Percentiles rank a stretch among this genome's conserved stretches.
phyloP scores from a whole-genome alignment of 345 rosid genomes.

The Eucalyptus camaldulensis region DNA sequence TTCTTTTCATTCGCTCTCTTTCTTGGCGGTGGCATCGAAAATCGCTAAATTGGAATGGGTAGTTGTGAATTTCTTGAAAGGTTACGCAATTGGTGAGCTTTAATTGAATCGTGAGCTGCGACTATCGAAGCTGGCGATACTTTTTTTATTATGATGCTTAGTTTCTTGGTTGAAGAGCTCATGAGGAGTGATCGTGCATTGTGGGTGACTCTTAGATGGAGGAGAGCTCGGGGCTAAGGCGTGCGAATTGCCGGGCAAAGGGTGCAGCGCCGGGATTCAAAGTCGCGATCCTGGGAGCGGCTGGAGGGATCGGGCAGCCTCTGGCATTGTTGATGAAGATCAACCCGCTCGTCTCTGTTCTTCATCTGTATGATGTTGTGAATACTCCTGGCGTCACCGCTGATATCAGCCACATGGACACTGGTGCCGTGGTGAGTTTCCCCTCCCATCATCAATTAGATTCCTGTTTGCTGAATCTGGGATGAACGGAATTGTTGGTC shows the following conservation, averaged over 20 bases:
- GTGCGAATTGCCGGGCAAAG: constrained; percentile 66
- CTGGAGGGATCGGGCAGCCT: constrained; percentile 98
- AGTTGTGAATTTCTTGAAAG: not conserved
- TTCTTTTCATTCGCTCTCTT: not conserved
- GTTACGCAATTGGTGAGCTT: not conserved
- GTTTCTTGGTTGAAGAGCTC: not conserved
- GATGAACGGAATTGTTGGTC: not conserved
- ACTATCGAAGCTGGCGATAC: not conserved
- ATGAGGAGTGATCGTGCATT: not conserved
- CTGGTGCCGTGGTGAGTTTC: constrained; percentile 68
- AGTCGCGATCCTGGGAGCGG: constrained; percentile 91
- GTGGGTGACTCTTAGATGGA: constrained; percentile 12
- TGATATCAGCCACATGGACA: constrained; percentile 97
- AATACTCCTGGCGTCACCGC: constrained; percentile 93
- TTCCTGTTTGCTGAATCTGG: not conserved
- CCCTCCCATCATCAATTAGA: not conserved
- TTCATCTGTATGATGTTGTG: constrained; percentile 90
- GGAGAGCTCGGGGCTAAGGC: constrained; percentile 26
- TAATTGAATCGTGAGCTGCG: not conserved
- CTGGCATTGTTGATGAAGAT: constrained; percentile 89
- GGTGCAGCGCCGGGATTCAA: constrained; percentile 87
- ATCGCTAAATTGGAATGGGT: not conserved
- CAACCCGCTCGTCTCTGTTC: constrained; percentile 89
- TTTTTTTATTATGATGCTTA: not conserved
- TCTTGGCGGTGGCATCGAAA: not conserved